Base-by-base conservation (phyloP, 1,284 basidiomycete species). In the Trichosporon sp. region DNA sequence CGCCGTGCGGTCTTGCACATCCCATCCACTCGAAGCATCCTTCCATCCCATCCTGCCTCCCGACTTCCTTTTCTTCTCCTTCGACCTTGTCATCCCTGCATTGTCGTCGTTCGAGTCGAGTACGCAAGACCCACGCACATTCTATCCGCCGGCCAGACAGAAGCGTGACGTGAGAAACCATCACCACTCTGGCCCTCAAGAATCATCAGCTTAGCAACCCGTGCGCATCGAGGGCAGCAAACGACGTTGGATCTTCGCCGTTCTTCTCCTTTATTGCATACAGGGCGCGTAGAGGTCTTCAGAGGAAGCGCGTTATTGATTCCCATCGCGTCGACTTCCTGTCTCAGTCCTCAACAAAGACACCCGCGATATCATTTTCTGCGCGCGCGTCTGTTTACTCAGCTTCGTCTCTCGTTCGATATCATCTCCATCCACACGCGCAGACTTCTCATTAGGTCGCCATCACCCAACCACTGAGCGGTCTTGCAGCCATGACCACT, bases 401-500 rank as follows among this genome's bases (percentile, higher is more conserved):
- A 21, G 2, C 38, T 8, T 26, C 37, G 56, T 12, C 26, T 16
- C 26, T 16, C 8, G n/a, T 35, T 35, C 51, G 26, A 43, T 37
- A 16, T 40, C 54, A 10, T 21, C 19, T 32, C 67, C 37, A n/a
- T 32, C 32, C 26, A 35, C 48, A n/a, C 32, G n/a, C 32, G 46
- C 35, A 37, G 32, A 56, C 51, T 26, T 16, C 16, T 21, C 48
- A 32, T 56, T 37, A 43, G 40, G 43, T 54, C 43, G 43, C 19
- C 65, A 46, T 66, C 31, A 21, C 31, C 19, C 14, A 31, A 4
- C 56, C 12, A 6, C 35, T 32, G 56, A 32, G 32, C 26, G 16
- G 37, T 63, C 46, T 65, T 46, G 31, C 66, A 67, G 69, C n/a
- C 66, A 81, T 81, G 80, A 74, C 76, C 10, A 77, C 75, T 11